Evolutionary conservation across 2,329 filamentous ascomycete genomes (phyloP), one percentile per base, ranked within the genome.

Genomic region (Cladophialophora chaetospira): DNA sequence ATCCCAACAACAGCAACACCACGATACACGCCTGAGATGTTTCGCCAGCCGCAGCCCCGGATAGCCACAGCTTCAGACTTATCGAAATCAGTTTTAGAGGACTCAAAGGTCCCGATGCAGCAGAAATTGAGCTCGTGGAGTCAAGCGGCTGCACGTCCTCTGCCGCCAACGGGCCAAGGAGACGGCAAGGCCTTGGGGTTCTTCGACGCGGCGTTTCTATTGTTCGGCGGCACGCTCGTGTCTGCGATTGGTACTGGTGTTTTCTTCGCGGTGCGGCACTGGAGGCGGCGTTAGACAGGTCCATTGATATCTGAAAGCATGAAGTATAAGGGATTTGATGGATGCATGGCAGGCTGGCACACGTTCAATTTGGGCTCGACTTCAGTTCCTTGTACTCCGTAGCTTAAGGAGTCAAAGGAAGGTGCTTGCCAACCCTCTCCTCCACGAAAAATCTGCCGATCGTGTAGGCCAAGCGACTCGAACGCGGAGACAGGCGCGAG

Each of bases 181-280:
- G 61, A 65, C 26, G 61, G 76, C 52, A 33, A 62, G 55, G 58
- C 69, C 43, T 44, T 79, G 25, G 78, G 77, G 0, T 80, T 79
- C 66, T 81, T 81, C 59, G 76, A 79, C 57, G 74, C 78, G 56
- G 78, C 77, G 0, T 70, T 80, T 29, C 63, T 80, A 3, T 9
- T 42, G 11, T n/a, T 9, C 4, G 38, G 38, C 11, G 38, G 38
- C 1, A 19, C 38, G 1, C 5, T 42, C 23, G 2, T 42, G 38
- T 42, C 38, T 9, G 21, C 23, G 11, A 19, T 19, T 13, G 38
- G n/a, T 10, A 23, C 15, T 4, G 5, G 38, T 23, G 19, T 42
- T 4, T 19, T 42, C 23, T 19, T 42, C 21, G 19, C 17, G 6
- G 38, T 42, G n/a, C 38, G 38, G 4, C 23, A 42, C 19, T 3